phyloP scores from a whole-genome alignment of 306 rosid species.

The Vachellia pachyceras region DNA sequence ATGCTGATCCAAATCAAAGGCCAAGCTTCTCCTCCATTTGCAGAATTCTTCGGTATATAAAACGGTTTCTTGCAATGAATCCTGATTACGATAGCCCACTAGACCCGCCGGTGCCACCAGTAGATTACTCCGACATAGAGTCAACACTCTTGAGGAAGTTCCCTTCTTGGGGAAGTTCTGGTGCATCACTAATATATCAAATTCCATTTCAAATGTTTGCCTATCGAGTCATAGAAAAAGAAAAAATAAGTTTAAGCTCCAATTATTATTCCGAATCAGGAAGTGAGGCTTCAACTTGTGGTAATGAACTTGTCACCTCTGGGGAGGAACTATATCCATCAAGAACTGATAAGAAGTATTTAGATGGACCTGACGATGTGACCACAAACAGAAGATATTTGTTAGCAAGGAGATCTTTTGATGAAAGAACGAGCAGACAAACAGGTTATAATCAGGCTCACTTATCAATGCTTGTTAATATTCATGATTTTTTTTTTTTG shows the following conservation, averaged over 20 bases:
- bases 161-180: constrained; percentile 64
- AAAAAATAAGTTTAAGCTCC: constrained; percentile 39
- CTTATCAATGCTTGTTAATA: constrained; percentile 14
- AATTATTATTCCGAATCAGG: constrained; percentile 82
- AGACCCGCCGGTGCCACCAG: constrained; percentile 62
- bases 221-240: constrained; percentile 65
- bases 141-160: constrained; percentile 58
- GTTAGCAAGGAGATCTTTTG: constrained; percentile 47
- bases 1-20: constrained; percentile 73
- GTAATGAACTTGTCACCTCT: constrained; percentile 63
- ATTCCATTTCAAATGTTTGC: constrained; percentile 91
- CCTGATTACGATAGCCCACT: constrained; percentile 60
- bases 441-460: constrained; percentile 50
- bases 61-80: constrained; percentile 70
- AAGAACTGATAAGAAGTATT: constrained; percentile 52
- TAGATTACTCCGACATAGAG: constrained; percentile 82
- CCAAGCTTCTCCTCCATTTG: constrained; percentile 89
- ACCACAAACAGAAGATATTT: constrained; percentile 41
- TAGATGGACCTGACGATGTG: constrained; percentile 43
- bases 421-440: constrained; percentile 50
- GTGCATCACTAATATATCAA: constrained; percentile 47
- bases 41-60: constrained; percentile 73
- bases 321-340: constrained; percentile 67
- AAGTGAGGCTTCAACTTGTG: constrained; percentile 81
- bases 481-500: constrained; percentile 16